These are phyloP conservation scores for Lepiota venenata DNA, from an alignment of 768 basidiomycete species.

Conservation along the genomic window DNA sequence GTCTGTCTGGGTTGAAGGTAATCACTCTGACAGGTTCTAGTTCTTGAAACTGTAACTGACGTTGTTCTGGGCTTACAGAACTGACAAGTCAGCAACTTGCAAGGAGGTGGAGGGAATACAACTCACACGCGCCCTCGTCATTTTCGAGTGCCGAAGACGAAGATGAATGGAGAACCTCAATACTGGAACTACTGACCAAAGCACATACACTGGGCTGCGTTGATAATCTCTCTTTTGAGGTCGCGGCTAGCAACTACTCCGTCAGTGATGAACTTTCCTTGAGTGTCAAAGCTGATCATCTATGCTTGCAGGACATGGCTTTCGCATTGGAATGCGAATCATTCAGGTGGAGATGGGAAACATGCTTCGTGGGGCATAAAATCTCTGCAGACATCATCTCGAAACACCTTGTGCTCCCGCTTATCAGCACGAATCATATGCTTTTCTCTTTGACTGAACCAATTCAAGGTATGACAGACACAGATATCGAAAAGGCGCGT, in stretches of 20 bases:
- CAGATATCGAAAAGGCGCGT: constrained; percentile 65
- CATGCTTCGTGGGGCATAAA: constrained; percentile 59
- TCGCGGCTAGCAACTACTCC: constrained; percentile 56
- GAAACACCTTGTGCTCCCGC: constrained; percentile 72
- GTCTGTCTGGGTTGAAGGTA: constrained; percentile 74
- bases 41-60: constrained; percentile 10
- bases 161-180: constrained; percentile 56
- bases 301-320: constrained; percentile 54
- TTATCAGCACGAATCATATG: constrained; percentile 68
- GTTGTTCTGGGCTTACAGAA: constrained; percentile 24
- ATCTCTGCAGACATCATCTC: constrained; percentile 71
- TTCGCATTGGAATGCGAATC: constrained; percentile 54
- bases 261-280: constrained; percentile 34
- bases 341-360: constrained; percentile 83
- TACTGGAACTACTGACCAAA: constrained; percentile 51
- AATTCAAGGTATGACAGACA: constrained; percentile 50
- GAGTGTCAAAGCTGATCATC: constrained; percentile 10
- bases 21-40: neutral
- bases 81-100: constrained; percentile 56
- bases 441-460: constrained; percentile 61
- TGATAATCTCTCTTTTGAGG: constrained; percentile 52
- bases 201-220: constrained; percentile 65
- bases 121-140: constrained; percentile 32
- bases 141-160: constrained; percentile 40
- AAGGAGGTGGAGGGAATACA: constrained; percentile 68